Conservation (phyloP, 768 basidiomycete species). For the Mycena polygramma region DNA sequence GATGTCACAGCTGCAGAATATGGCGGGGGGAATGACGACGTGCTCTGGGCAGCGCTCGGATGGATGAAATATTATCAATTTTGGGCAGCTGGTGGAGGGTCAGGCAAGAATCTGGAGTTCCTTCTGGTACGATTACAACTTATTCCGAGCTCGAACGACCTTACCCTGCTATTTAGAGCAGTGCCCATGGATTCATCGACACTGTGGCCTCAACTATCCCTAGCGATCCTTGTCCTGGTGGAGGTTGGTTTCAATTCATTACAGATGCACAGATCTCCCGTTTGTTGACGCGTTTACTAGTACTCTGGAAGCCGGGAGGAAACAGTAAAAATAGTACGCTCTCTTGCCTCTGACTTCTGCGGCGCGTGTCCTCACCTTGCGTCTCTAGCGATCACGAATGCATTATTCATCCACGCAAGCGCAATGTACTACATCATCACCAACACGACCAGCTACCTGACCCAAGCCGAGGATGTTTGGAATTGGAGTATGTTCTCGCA, state of each 20-base stretch:
- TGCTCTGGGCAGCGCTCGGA: conserved; percentile 16
- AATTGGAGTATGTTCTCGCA: conserved; percentile 18
- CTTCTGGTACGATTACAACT: conserved; percentile 1
- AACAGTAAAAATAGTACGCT: conserved; percentile 21
- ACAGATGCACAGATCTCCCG: background rate
- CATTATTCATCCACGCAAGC: conserved; percentile 23
- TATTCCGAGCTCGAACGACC: background rate
- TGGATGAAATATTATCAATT: conserved; percentile 14
- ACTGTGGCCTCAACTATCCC: conserved; percentile 3
- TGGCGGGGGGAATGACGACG: conserved; percentile 19
- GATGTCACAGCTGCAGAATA: background rate
- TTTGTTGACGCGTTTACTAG: conserved; percentile 1
- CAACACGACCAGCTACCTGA: conserved; percentile 7
- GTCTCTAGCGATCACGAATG: conserved; percentile 14
- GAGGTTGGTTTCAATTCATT: conserved; percentile 10
- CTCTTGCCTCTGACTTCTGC: background rate
- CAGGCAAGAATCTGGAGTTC: background rate
- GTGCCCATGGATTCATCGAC: conserved; percentile 17
- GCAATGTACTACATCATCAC: conserved; percentile 14
- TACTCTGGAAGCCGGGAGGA: conserved; percentile 1
- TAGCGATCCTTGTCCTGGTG: conserved; percentile 14
- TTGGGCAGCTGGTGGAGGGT: background rate
- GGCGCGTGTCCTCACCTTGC: background rate
- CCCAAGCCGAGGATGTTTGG: conserved; percentile 14
- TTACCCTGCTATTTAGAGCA: conserved; percentile 2